Conservation (phyloP, 768 basidiomycete genomes). For the Kwoniella bestiolae region DNA sequence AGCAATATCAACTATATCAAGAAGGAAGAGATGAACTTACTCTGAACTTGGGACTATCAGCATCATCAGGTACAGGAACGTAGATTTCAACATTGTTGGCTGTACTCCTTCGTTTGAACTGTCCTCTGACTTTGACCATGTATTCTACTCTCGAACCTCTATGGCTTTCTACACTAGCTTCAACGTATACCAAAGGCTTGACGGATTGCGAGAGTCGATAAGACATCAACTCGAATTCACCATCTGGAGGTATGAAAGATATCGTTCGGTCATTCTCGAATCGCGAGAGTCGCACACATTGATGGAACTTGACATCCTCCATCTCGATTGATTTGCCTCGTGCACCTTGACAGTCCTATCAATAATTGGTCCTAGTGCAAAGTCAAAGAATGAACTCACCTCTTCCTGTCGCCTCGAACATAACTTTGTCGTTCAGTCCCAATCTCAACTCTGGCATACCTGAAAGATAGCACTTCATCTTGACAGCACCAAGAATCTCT, state of each 20-base stretch:
- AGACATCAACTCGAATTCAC: slow-evolving; percentile 98
- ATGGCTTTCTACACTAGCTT: slow-evolving; percentile 93
- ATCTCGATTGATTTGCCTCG: slow-evolving; percentile 98
- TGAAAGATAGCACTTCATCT: slow-evolving; percentile 99
- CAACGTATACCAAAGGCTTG: slow-evolving; percentile 96
- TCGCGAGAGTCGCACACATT: slow-evolving; percentile 93
- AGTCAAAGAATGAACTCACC: slow-evolving; percentile 64
- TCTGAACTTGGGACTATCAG: slow-evolving; percentile 95
- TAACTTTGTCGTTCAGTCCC: slow-evolving; percentile 98
- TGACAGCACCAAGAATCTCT: slow-evolving; percentile 96
- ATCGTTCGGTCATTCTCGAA: slow-evolving; percentile 99
- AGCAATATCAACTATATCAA: slow-evolving; percentile 8
- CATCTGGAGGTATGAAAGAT: slow-evolving; percentile 98
- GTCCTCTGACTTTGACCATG: slow-evolving; percentile 90
- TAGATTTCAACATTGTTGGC: slow-evolving; percentile 99
- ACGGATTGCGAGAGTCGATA: slow-evolving; percentile 96
- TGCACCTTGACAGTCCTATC: slow-evolving; percentile 64
- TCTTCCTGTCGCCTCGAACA: slow-evolving; percentile 97
- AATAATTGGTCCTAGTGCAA: background rate
- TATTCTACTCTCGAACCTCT: slow-evolving; percentile 90
- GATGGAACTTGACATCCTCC: slow-evolving; percentile 99
- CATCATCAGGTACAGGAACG: slow-evolving; percentile 98
- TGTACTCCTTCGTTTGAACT: slow-evolving; percentile 94
- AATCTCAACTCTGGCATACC: slow-evolving; percentile 99
- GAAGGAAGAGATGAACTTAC: slow-evolving; percentile 61